Conservation (phyloP, 2,329 filamentous ascomycete genomes). For the Botrytis medusae region DNA sequence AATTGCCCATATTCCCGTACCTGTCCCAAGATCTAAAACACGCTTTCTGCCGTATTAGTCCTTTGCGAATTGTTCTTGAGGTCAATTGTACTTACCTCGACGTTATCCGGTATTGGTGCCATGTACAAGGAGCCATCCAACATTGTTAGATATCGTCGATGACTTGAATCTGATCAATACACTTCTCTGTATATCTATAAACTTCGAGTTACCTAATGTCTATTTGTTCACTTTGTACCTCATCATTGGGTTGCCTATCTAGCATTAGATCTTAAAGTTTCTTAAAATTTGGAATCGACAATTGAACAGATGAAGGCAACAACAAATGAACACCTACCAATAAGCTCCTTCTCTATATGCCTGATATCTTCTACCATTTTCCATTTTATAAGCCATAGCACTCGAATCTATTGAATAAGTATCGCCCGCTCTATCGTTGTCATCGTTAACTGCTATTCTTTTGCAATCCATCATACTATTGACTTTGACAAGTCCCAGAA, state of each 20-base stretch:
- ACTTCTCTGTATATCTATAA: not conserved
- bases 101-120: constrained; percentile 37
- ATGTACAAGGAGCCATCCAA: constrained; percentile 33
- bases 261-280: not conserved
- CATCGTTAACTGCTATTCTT: not conserved
- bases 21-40: constrained; percentile 40
- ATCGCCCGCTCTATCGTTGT: constrained; percentile 24
- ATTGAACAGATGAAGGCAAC: not conserved
- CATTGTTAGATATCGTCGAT: constrained; percentile 35
- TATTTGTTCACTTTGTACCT: constrained; percentile 36
- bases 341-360: constrained; percentile 46
- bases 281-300: not conserved
- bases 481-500: not conserved
- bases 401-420: constrained; percentile 41
- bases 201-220: constrained; percentile 29
- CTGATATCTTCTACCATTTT: constrained; percentile 53
- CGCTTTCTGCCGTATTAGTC: constrained; percentile 3
- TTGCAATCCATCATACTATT: not conserved
- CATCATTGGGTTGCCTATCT: constrained; percentile 38
- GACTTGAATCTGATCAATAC: constrained; percentile 32
- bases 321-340: constrained; percentile 27
- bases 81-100: constrained; percentile 26
- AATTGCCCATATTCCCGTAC: constrained; percentile 49
- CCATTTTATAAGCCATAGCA: constrained; percentile 38
- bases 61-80: not conserved